Conservation (phyloP, 805 yeast species). For the Kodamaea hsintzibuensis region DNA sequence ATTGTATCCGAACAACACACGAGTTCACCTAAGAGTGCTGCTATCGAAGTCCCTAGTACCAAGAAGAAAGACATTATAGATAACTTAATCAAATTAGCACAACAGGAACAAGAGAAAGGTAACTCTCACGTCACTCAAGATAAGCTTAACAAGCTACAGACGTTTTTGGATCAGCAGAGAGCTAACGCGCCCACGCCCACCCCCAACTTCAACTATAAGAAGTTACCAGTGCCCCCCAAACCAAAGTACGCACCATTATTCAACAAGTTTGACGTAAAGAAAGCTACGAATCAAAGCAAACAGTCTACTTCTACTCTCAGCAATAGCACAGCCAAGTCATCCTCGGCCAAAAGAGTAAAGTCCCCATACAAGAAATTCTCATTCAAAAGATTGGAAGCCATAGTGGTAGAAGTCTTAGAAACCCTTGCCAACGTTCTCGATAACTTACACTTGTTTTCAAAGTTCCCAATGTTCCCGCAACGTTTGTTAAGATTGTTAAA, state of each 20-base stretch:
- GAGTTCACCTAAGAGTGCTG: neutral
- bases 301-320: constrained; percentile 1
- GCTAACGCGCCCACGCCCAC: neutral
- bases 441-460: constrained; percentile 42
- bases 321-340: neutral
- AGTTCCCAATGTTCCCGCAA: constrained; percentile 45
- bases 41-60: neutral
- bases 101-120: constrained; percentile 39
- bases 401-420: constrained; percentile 33
- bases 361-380: constrained; percentile 22
- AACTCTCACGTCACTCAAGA: constrained; percentile 39
- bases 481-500: constrained; percentile 30
- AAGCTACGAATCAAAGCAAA: constrained; percentile 2
- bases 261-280: constrained; percentile 30
- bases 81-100: constrained; percentile 31
- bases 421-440: constrained; percentile 40
- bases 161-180: constrained; percentile 20
- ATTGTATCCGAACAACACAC: neutral
- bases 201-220: constrained; percentile 8
- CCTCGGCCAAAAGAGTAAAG: constrained; percentile 1
- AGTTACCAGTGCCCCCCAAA: constrained; percentile 25
- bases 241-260: constrained; percentile 37
- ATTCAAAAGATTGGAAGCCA: constrained; percentile 31
- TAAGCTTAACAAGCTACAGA: constrained; percentile 32
- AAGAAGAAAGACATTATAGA: constrained; percentile 28